phyloP scores from a whole-genome alignment of 1,284 basidiomycete species.

The Gomphus bonarii region DNA sequence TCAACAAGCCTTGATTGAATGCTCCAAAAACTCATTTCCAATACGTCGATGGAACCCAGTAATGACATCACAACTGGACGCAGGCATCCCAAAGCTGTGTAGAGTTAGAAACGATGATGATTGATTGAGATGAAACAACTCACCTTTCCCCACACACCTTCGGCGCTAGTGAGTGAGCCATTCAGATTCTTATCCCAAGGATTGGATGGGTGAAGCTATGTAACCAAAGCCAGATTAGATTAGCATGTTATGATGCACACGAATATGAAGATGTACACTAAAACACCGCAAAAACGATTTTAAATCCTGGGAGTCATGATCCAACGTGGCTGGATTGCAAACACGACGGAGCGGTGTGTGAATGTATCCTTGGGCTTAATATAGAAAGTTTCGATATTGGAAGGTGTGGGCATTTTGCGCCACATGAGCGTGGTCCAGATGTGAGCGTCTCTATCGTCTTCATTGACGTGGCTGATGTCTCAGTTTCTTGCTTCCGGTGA shows the following conservation, averaged over 20 bases:
- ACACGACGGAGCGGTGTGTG: constrained; percentile 26
- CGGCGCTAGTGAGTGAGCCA: constrained; percentile 26
- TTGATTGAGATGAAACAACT: constrained; percentile 7
- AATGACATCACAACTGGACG: constrained; percentile 35
- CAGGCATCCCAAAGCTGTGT: constrained; percentile 54
- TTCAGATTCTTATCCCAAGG: constrained; percentile 3
- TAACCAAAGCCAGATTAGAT: constrained; percentile 10
- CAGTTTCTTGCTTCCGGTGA: constrained; percentile 29
- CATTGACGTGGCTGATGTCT: constrained; percentile 28
- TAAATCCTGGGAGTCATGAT: constrained; percentile 44
- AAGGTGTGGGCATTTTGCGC: constrained; percentile 21
- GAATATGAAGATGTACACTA: constrained; percentile 28
- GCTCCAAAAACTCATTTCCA: constrained; percentile 61
- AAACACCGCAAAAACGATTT: constrained; percentile 38
- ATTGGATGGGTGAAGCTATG: constrained; percentile 15
- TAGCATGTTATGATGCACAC: background rate
- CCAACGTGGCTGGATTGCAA: constrained; percentile 61
- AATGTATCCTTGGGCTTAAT: constrained; percentile 17
- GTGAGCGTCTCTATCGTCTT: constrained; percentile 30
- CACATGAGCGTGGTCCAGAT: constrained; percentile 41
- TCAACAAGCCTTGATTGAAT: constrained; percentile 43
- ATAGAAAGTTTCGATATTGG: constrained; percentile 13
- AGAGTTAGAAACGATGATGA: background rate
- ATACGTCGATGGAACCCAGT: constrained; percentile 61
- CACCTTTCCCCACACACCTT: constrained; percentile 62